Evolutionary conservation across 2,329 filamentous ascomycete genomes (phyloP).

Genomic region (Alternaria sp.): DNA sequence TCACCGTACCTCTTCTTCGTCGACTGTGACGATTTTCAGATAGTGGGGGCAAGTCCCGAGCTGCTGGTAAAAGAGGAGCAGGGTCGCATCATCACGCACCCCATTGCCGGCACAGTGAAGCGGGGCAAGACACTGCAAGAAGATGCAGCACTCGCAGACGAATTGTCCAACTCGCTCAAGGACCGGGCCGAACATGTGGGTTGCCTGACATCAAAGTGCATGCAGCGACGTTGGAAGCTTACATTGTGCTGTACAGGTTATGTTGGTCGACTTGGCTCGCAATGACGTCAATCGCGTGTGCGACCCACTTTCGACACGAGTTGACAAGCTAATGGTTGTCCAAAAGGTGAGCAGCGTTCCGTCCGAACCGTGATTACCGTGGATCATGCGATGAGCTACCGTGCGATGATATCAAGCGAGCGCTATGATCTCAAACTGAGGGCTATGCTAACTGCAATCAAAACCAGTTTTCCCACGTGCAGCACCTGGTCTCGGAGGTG

Average conservation of each 20-base stretch:
- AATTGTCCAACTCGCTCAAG: slow-evolving; percentile 81
- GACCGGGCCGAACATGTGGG: slow-evolving; percentile 63
- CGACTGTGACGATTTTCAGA: slow-evolving; percentile 88
- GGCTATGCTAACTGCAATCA: slow-evolving; percentile 12
- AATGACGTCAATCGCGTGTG: slow-evolving; percentile 98
- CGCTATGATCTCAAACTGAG: background rate
- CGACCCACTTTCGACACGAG: slow-evolving; percentile 85
- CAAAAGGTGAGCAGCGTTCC: slow-evolving; percentile 40
- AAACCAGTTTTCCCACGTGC: slow-evolving; percentile 85
- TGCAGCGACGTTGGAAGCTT: slow-evolving; percentile 65
- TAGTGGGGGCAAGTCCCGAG: slow-evolving; percentile 93
- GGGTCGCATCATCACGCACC: slow-evolving; percentile 90
- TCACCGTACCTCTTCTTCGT: slow-evolving; percentile 98
- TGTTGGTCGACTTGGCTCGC: slow-evolving; percentile 93
- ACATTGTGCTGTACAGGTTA: slow-evolving; percentile 69
- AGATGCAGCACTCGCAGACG: slow-evolving; percentile 78
- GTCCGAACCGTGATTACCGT: slow-evolving; percentile 8
- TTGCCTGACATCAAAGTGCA: slow-evolving; percentile 10
- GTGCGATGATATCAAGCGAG: background rate
- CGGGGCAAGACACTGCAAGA: slow-evolving; percentile 81
- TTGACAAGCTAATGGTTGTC: slow-evolving; percentile 87
- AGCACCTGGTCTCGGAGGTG: slow-evolving; percentile 95
- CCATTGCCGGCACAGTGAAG: slow-evolving; percentile 94
- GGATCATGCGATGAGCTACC: slow-evolving; percentile 3
- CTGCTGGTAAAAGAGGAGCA: slow-evolving; percentile 89